Percentiles rank a stretch among this genome's conserved stretches.
Conservation (phyloP, 164 flowering plant species). For the Brasenia schreberi region DNA sequence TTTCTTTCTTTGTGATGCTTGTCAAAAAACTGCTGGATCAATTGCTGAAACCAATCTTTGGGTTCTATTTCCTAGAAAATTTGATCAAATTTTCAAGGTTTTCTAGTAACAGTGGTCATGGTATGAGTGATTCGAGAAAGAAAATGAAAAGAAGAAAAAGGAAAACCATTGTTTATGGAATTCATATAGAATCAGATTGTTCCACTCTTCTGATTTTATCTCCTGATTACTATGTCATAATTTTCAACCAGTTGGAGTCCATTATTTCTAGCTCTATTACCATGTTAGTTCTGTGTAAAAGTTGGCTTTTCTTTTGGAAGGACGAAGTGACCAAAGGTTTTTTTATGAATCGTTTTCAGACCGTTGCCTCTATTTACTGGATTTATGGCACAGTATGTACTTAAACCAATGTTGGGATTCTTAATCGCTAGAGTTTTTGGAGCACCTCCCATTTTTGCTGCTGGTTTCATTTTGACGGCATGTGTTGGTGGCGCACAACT, state of each 20-base stretch:
- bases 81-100: too few species aligned
- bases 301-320: too few species aligned
- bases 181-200: background rate
- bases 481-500: slow-evolving; percentile 96
- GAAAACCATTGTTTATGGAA: background rate
- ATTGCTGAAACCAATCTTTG: too few species aligned
- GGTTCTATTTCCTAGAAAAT: too few species aligned
- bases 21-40: background rate
- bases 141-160: background rate
- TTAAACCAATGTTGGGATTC: slow-evolving; percentile 74
- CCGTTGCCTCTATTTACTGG: slow-evolving; percentile 83
- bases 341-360: slow-evolving; percentile 33
- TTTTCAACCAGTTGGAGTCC: background rate
- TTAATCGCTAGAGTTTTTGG: slow-evolving; percentile 61
- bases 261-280: too few species aligned
- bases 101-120: too few species aligned
- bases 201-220: background rate
- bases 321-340: background rate
- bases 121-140: background rate
- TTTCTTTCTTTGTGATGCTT: background rate
- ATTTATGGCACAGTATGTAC: slow-evolving; percentile 62
- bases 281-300: too few species aligned
- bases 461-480: slow-evolving; percentile 78
- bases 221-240: background rate
- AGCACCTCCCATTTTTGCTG: slow-evolving; percentile 62